Conservation (phyloP, 306 rosid species). For the Cicer bijugum region DNA sequence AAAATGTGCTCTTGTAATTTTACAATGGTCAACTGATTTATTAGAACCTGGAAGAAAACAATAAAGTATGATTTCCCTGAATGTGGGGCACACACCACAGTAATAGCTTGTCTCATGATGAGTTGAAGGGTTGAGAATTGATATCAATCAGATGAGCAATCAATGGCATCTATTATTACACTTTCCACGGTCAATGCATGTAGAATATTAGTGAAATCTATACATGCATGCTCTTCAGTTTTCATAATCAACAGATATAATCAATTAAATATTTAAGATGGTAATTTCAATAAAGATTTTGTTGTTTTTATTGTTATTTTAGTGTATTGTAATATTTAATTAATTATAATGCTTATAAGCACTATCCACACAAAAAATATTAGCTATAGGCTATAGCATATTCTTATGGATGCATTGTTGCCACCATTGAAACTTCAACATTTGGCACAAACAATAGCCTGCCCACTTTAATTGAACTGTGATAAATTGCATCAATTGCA, state of each 20-base stretch:
- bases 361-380: neutral
- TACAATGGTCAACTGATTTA: slow-evolving; percentile 23
- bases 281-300: neutral
- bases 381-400: neutral
- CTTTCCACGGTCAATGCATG: slow-evolving; percentile 16
- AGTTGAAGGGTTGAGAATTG: slow-evolving; percentile 23
- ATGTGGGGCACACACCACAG: slow-evolving; percentile 44
- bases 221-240: slow-evolving; percentile 4
- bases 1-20: slow-evolving; percentile 2
- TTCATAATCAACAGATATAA: neutral
- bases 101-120: slow-evolving; percentile 33
- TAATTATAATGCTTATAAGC: neutral
- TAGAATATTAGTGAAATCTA: neutral
- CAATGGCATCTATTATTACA: slow-evolving; percentile 38
- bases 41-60: slow-evolving; percentile 20
- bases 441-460: slow-evolving; percentile 13
- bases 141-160: slow-evolving; percentile 27
- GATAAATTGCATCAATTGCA: slow-evolving; percentile 47
- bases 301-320: neutral
- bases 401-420: slow-evolving; percentile 1
- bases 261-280: neutral
- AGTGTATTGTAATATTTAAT: too few species aligned
- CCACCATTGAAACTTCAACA: slow-evolving; percentile 31
- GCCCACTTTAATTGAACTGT: slow-evolving; percentile 28
- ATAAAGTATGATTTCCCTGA: slow-evolving; percentile 2